phyloP scores from a whole-genome alignment of 2,329 filamentous ascomycete genomes.

The Leptographium wingfieldii region DNA sequence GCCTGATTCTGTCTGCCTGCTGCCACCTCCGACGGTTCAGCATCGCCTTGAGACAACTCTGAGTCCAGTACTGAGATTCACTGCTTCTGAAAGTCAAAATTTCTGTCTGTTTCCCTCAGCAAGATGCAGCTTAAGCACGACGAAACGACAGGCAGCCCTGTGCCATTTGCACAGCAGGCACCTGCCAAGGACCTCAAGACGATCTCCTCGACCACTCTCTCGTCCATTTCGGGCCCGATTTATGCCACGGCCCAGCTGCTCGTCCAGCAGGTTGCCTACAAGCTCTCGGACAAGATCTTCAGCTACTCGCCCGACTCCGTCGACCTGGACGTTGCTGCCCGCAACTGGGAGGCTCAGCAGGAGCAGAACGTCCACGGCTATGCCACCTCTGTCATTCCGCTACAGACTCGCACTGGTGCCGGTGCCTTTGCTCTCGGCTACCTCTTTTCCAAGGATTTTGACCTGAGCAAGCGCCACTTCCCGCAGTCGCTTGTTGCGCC shows the following conservation, averaged over 20 bases:
- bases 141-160: constrained; percentile 13
- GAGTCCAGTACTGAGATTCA: not conserved
- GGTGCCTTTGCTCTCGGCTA: constrained; percentile 89
- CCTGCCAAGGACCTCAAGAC: constrained; percentile 19
- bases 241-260: constrained; percentile 90
- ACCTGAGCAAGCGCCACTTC: constrained; percentile 78
- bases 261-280: constrained; percentile 91
- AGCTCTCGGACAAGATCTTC: constrained; percentile 93
- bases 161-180: constrained; percentile 2
- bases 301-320: constrained; percentile 92
- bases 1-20: not conserved
- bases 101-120: not conserved
- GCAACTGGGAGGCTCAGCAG: constrained; percentile 57
- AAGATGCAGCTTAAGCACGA: constrained; percentile 14
- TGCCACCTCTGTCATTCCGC: constrained; percentile 60
- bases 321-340: constrained; percentile 73
- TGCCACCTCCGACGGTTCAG: constrained; percentile 1
- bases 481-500: constrained; percentile 86
- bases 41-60: not conserved
- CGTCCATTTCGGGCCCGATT: constrained; percentile 67
- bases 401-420: constrained; percentile 81
- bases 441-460: constrained; percentile 95
- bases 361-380: constrained; percentile 76
- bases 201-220: constrained; percentile 36
- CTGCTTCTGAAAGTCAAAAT: not conserved